Conservation (phyloP, 306 rosid species). For the Benincasa hispida region DNA sequence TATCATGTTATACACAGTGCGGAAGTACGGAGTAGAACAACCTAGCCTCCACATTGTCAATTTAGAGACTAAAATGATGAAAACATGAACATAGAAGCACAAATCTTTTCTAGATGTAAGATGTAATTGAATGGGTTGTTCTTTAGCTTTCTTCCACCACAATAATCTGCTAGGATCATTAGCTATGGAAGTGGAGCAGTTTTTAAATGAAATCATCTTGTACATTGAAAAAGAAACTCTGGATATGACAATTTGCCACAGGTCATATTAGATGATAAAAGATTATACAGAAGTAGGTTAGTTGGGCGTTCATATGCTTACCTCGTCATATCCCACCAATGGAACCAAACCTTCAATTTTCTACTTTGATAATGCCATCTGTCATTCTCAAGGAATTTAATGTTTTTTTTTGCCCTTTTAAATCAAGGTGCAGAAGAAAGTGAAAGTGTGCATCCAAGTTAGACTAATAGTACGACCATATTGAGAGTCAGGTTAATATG, state of each 20-base stretch:
- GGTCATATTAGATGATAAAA: not conserved
- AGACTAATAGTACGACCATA: not conserved
- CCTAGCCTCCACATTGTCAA: not conserved
- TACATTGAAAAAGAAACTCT: not conserved
- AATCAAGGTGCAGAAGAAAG: not conserved
- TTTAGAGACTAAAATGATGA: not conserved
- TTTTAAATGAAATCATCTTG: not conserved
- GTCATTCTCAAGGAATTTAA: not conserved
- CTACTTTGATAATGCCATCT: not conserved
- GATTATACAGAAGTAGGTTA: not conserved
- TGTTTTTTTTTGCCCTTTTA: not conserved
- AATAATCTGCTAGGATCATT: not conserved
- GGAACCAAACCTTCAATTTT: not conserved
- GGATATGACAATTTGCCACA: not conserved
- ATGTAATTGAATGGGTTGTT: not conserved
- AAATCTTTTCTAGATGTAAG: not conserved
- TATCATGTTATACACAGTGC: not conserved
- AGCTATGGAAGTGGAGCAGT: not conserved
- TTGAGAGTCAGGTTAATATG: not conserved
- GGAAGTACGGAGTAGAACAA: not conserved
- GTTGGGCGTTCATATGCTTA: not conserved
- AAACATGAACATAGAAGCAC: not conserved
- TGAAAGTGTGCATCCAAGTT: not conserved
- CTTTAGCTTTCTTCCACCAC: not conserved
- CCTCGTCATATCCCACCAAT: not conserved